Percentiles rank a stretch among this genome's conserved stretches.
Conservation (phyloP, 208 protist genomes). For the Trypanosoma brucei region DNA sequence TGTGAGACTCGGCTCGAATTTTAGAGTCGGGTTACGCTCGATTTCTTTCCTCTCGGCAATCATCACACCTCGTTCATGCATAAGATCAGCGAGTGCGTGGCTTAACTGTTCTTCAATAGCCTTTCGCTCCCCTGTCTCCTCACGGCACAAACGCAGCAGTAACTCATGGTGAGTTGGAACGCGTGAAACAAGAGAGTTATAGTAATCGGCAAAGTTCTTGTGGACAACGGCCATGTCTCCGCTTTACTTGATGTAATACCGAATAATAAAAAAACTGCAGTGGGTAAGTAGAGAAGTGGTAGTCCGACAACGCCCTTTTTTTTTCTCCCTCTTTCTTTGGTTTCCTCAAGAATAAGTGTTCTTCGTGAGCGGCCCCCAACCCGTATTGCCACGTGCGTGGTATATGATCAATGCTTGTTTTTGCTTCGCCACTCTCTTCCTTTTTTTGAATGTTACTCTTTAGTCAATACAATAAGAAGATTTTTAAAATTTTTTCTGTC, state of each 20-base stretch:
- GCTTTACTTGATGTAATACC: not conserved
- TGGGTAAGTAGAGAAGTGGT: not conserved
- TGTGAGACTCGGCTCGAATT: slow-evolving; percentile 1
- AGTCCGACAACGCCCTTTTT: too few relatives aligned
- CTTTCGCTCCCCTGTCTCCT: slow-evolving; percentile 50
- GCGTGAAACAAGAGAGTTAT: slow-evolving; percentile 39
- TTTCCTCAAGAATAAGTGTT: too few relatives aligned
- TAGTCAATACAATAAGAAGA: too few relatives aligned
- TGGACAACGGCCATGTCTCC: slow-evolving; percentile 42
- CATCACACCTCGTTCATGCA: slow-evolving; percentile 55
- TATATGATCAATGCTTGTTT: too few relatives aligned
- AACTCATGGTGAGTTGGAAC: slow-evolving; percentile 37
- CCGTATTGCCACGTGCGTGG: too few relatives aligned
- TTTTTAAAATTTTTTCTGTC: too few relatives aligned
- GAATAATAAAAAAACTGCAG: slow-evolving; percentile 2
- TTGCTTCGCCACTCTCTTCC: too few relatives aligned
- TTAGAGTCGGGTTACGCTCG: not conserved
- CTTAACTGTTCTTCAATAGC: slow-evolving; percentile 38
- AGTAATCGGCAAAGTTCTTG: slow-evolving; percentile 57
- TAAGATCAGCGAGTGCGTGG: slow-evolving; percentile 39
- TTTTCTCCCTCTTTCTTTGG: too few relatives aligned
- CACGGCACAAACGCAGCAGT: slow-evolving; percentile 45
- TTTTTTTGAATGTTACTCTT: too few relatives aligned
- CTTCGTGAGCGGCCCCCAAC: too few relatives aligned
- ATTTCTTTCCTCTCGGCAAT: slow-evolving; percentile 55